A percentile compares a stretch with the other conserved stretches of the same genome.
Conservation (phyloP, 228 moss, liverwort and hornwort genomes). For the Sphagnum magellanicum region DNA sequence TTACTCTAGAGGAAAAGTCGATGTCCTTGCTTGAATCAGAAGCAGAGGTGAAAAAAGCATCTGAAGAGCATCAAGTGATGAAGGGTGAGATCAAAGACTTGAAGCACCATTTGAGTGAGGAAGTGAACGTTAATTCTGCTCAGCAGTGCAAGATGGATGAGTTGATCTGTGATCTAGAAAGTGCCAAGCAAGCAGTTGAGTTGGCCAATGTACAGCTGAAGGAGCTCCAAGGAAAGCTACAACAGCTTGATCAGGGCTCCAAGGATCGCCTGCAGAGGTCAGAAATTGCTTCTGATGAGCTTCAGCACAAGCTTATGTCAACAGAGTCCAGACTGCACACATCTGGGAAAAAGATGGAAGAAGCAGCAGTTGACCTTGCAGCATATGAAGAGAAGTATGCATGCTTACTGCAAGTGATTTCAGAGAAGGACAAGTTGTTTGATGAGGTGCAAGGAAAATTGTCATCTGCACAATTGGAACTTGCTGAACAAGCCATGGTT, state of each 20-base stretch:
- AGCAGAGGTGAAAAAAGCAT: slow-evolving; percentile 27
- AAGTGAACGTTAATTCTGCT: slow-evolving; percentile 14
- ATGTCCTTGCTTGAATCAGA: slow-evolving; percentile 19
- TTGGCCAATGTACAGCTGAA: slow-evolving; percentile 23
- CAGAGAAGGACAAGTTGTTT: slow-evolving; percentile 24
- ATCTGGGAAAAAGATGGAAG: slow-evolving; percentile 14
- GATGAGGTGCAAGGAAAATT: slow-evolving; percentile 33
- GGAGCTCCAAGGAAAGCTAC: slow-evolving; percentile 28
- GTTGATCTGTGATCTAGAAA: slow-evolving; percentile 40
- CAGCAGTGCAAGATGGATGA: slow-evolving; percentile 28
- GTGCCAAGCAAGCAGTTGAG: slow-evolving; percentile 25
- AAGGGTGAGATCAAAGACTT: slow-evolving; percentile 45
- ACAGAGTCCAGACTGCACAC: slow-evolving; percentile 29
- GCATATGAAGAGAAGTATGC: slow-evolving; percentile 31
- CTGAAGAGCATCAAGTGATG: slow-evolving; percentile 34
- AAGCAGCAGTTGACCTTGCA: slow-evolving; percentile 17
- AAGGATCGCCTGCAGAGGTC: slow-evolving; percentile 28
- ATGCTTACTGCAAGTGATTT: slow-evolving; percentile 17
- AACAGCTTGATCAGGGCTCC: slow-evolving; percentile 44
- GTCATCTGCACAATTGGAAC: slow-evolving; percentile 5
- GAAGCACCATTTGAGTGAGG: slow-evolving; percentile 32
- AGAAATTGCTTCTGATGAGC: slow-evolving; percentile 17
- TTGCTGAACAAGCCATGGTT: slow-evolving; percentile 26
- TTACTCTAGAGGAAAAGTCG: slow-evolving; percentile 39
- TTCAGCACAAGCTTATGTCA: slow-evolving; percentile 23